Evolutionary conservation across 179 eudicot species (phyloP).

Genomic region (Sideroxylon spinosum): DNA sequence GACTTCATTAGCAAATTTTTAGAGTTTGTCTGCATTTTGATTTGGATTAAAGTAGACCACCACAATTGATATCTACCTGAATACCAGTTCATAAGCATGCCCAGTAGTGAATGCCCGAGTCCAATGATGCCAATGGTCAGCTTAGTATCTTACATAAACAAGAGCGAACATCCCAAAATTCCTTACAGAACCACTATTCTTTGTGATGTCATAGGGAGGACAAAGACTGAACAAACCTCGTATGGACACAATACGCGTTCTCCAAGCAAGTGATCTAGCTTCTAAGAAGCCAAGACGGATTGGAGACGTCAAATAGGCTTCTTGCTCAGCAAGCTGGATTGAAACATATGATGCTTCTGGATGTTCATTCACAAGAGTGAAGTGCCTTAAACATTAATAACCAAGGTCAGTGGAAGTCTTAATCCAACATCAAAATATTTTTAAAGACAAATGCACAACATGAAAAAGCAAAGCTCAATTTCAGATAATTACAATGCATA

Average conservation of each 20-base stretch:
- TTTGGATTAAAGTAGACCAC: neutral
- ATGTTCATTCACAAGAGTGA: constrained; percentile 43
- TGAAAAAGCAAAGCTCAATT: neutral
- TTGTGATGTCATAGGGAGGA: constrained; percentile 13
- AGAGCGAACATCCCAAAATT: neutral
- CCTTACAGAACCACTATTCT: neutral
- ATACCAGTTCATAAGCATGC: neutral
- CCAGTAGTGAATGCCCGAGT: neutral
- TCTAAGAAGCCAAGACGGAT: constrained; percentile 54
- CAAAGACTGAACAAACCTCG: constrained; percentile 43
- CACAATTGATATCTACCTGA: neutral
- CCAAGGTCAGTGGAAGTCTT: neutral
- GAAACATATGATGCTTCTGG: constrained; percentile 54
- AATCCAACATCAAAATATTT: neutral
- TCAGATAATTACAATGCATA: constrained; percentile 6
- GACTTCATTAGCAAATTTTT: neutral
- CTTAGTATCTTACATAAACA: neutral
- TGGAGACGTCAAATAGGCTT: constrained; percentile 60
- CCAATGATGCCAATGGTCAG: constrained; percentile 1
- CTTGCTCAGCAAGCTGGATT: constrained; percentile 58
- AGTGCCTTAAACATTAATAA: constrained; percentile 35
- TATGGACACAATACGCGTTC: constrained; percentile 68
- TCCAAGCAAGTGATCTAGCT: constrained; percentile 80
- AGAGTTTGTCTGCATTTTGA: neutral
- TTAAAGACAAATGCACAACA: neutral